Base-by-base conservation (phyloP, 805 yeast species). In the Myxozyma vanderwaltii region DNA sequence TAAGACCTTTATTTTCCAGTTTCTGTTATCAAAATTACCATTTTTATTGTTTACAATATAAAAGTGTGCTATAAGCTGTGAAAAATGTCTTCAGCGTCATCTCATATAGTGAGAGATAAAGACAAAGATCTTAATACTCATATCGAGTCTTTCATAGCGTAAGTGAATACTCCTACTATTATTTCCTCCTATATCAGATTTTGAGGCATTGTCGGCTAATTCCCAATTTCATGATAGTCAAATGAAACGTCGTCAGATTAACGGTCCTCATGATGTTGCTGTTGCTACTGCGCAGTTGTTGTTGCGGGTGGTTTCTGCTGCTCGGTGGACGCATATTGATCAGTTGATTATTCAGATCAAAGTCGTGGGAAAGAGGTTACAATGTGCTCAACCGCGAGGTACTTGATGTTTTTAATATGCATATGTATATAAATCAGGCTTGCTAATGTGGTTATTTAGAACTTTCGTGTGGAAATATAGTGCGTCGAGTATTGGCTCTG, bases 391-490 rank as follows among this genome's bases (percentile, higher is more conserved):
- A 69, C 97, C 98, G 6, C 81, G 89, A 64, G 67, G 67, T 63
- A 39, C 27, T 23, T 13, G 4, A n/a, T n/a, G n/a, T n/a, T n/a
- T n/a, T n/a, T n/a, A n/a, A n/a, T n/a, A n/a, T n/a, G n/a, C n/a
- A n/a, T n/a, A n/a, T n/a, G n/a, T n/a, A n/a, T n/a, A n/a, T n/a
- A n/a, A n/a, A n/a, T n/a, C n/a, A n/a, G n/a, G n/a, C 41, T 38
- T 5, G 7, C n/a, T 38, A 13, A 15, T 15, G 4, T 38, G 6
- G n/a, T 5, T 15, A 6, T 33, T 40, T 41, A 59, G 96, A 91
- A 68, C 85, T 91, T 66, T 82, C 91, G 2, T 83, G 91, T 56
- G 98, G 98, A 8, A 94, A 94, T 72, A 86, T 94, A 39, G 87
- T 92, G 17, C 82, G 98, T 71, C 81, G 99, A 70, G 91, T 92